Evolutionary conservation across 192 early-diverging fungal genomes (phyloP), one percentile per base, ranked within the genome.

Genomic region (Lobulomyces angularis): DNA sequence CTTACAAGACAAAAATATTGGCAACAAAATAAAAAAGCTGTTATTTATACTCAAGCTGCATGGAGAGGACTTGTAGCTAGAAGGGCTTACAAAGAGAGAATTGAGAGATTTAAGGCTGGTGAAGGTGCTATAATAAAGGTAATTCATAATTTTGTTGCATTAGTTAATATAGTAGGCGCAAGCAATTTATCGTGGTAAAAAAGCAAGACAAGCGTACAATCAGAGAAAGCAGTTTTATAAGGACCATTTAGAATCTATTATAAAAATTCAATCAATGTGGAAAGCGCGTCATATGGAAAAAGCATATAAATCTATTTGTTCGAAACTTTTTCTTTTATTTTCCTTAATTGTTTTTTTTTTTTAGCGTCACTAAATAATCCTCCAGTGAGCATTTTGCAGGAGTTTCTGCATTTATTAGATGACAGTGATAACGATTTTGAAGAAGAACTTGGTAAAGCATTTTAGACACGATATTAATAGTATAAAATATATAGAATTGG

Each of bases 361-460:
- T 12, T 7, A 46, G 45, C 45, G 28, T 64, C 38, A 19, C 16
- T 39, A 43, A 69, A 71, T 43, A 92, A 81, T 44, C 86, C 91
- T 21, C 69, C 89, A 0, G 65, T 88, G 17, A 74, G 78, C 5
- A 80, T 78, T 1, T 62, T 98, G 12, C 84, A 89, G 41, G 79
- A 74, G 42, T 97, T 90, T 47, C 63, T 88, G 21, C 79, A 90
- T 45, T 59, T 97, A 34, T 71, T 97, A 34, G 86, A 93, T 39
- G 84, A 90, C 57, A 83, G 70, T 12, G 85, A 87, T 43, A 70
- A 82, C 45, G 93, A 97, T 43, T 86, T 92, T 48, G 89, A 97
- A 51, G 83, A 90, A 48, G 96, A 99, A 58, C 51, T 89, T 9
- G 79, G 74, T 78, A 58, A 32, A 66, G 21, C 46, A 48, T 11